Evolutionary conservation across 2,329 filamentous ascomycete species (phyloP).

Genomic region (Ophiosphaerella herpotricha): DNA sequence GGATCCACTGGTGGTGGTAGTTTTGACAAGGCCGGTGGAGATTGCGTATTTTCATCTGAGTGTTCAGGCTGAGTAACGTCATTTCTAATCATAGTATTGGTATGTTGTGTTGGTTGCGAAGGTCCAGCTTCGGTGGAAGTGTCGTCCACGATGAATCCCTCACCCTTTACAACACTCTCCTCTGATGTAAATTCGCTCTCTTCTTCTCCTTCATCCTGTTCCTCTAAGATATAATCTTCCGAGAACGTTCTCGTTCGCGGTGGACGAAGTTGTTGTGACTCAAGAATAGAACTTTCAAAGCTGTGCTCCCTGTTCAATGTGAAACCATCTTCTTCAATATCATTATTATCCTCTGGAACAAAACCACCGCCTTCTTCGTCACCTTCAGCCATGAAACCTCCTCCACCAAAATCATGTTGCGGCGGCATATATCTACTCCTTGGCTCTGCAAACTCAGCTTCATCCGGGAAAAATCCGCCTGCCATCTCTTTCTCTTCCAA

Average conservation of each 20-base stretch:
- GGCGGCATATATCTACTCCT: constrained; percentile 15
- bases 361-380: constrained; percentile 25
- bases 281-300: constrained; percentile 36
- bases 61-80: background rate
- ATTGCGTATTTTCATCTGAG: constrained; percentile 1
- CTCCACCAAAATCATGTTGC: constrained; percentile 17
- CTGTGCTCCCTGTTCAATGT: constrained; percentile 41
- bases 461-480: constrained; percentile 53
- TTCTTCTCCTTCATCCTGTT: constrained; percentile 26
- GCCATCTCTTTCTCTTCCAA: constrained; percentile 36
- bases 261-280: constrained; percentile 32
- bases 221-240: constrained; percentile 28
- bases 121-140: background rate
- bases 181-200: constrained; percentile 25
- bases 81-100: background rate
- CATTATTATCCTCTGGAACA: constrained; percentile 17
- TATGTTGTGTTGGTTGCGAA: background rate
- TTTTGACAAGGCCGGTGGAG: background rate
- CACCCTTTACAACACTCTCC: constrained; percentile 1
- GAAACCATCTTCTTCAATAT: background rate
- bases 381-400: constrained; percentile 19
- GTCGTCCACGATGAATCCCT: constrained; percentile 15
- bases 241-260: constrained; percentile 28
- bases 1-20: too few relatives aligned
- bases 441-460: constrained; percentile 49